Evolutionary conservation across 139 green algal species (phyloP), one percentile per base, ranked within the genome.

Genomic region (Micractinium sp.): DNA sequence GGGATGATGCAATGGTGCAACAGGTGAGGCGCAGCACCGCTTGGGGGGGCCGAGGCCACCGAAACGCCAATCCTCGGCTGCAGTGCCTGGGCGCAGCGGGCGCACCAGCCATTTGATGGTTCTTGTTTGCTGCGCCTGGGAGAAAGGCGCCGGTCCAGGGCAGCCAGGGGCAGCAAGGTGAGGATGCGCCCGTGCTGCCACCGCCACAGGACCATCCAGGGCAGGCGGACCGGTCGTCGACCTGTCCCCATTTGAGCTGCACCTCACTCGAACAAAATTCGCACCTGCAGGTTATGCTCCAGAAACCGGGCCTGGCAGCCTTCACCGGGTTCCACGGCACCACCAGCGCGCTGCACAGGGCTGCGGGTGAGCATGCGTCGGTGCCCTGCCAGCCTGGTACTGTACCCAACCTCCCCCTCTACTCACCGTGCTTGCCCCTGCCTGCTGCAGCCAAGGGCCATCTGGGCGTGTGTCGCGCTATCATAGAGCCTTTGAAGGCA

Each of bases 271-370:
- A 5, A n/a, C 33, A 29, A 27, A 63, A 1, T 25, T 60, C 15
- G n/a, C n/a, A n/a, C 61, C 36, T 74, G 85, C 82, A 92, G 90
- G 73, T 92, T 0, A 47, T 92, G n/a, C 3, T 27, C 19, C 39
- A 82, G 22, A 81, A 86, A 15, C 90, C 90, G 15, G 76, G 83
- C 63, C 75, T 93, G 31, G 90, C 90, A 31, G 82, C 90, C 12
- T 93, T 88, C 63, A 86, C 74, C 20, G 90, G 90, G 23, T 90
- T 93, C 83, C 73, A 91, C 80, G 82, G 75, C 33, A 90, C 74
- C 33, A 60, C 56, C 14, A 89, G 75, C 69, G n/a, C 90, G 36
- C 74, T 93, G 56, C 90, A 93, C 74, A 75, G 90, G 14, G 90
- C 90, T 0, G 84, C 87, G 31, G 76, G 87, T 90, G 87, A 71